Percentiles rank a stretch among this genome's conserved stretches.
phyloP scores from a whole-genome alignment of 495 filamentous ascomycete genomes.

The Monascus purpureus region DNA sequence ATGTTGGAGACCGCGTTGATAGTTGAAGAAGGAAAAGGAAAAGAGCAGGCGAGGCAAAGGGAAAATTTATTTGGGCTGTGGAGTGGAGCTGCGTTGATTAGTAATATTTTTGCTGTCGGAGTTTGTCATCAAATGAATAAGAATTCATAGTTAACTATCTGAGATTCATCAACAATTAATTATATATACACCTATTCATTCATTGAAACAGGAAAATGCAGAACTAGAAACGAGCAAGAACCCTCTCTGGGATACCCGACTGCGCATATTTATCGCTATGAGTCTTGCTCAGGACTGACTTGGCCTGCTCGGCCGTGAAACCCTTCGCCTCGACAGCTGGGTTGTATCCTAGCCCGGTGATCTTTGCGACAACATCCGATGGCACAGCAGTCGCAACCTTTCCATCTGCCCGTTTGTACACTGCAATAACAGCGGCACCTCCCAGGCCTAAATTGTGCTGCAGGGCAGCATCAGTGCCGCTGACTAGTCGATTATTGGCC shows the following conservation, averaged over 20 bases:
- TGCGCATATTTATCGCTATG: constrained; percentile 58
- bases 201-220: too few relatives aligned
- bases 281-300: constrained; percentile 55
- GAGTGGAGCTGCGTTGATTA: constrained; percentile 1
- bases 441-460: constrained; percentile 94
- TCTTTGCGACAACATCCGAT: constrained; percentile 43
- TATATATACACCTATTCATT: too few relatives aligned
- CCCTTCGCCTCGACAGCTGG: constrained; percentile 82
- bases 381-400: constrained; percentile 40
- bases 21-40: constrained; percentile 13
- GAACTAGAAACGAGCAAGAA: constrained; percentile 45
- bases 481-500: constrained; percentile 77
- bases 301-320: constrained; percentile 63
- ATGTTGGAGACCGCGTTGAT: constrained; percentile 31
- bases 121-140: too few relatives aligned
- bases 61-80: constrained; percentile 10
- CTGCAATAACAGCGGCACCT: constrained; percentile 79
- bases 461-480: constrained; percentile 54
- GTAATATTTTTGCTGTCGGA: constrained; percentile 1
- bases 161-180: too few relatives aligned
- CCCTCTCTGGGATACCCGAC: constrained; percentile 56
- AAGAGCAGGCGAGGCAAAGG: neutral
- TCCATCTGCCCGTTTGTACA: constrained; percentile 83
- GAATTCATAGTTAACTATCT: too few relatives aligned
- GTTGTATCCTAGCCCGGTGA: constrained; percentile 72